Base-by-base conservation (phyloP, 257 asterid genomes). In the Pogostemon cablin region DNA sequence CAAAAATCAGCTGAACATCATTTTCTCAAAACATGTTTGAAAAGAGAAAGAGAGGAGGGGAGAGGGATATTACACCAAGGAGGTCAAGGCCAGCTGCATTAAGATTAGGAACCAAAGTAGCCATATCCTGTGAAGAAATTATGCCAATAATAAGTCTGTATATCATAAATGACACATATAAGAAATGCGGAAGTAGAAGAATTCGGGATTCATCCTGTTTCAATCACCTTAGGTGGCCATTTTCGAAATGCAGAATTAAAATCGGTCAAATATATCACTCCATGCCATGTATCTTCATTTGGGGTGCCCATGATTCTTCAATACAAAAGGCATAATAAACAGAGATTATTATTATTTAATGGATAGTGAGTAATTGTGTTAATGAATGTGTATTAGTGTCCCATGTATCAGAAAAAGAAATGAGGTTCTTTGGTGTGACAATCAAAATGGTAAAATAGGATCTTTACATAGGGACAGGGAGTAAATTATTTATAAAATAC, bases 221-320 rank as follows among this genome's bases (percentile, higher is more conserved):
- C 25, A 66, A 63, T 75, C 69, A 93, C 98, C 99, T 87, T 86
- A 44, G 89, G 7, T 46, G 91, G 90, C 95, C 96, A 89, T 77
- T 82, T 91, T 2, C 96, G 97, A 79, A 91, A 93, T 73, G 96
- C 67, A 67, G 95, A 80, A 84, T 87, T 91, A 62, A 80, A 93
- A 78, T 91, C 99, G 63, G 97, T 97, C 62, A 91, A 88, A 72
- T 96, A 87, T 43, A 96, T 87, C 77, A 93, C 96, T 69, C 99
- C 98, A 49, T 95, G 95, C 99, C 97, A 93, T 34, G 84, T 84
- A 68, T 83, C 95, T 82, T 93, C 99, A 67, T 84, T 89, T 10
- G 99, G 99, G 77, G 99, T 93, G 58, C 99, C 99, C 96, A 87
- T 78, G 69, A 85, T 69, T 75, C 99, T 93, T 80, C 76, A 79